A percentile compares a stretch with the other conserved stretches of the same genome.
Evolutionary conservation across 768 basidiomycete species (phyloP).

Genomic region (Scleroderma citrinum): DNA sequence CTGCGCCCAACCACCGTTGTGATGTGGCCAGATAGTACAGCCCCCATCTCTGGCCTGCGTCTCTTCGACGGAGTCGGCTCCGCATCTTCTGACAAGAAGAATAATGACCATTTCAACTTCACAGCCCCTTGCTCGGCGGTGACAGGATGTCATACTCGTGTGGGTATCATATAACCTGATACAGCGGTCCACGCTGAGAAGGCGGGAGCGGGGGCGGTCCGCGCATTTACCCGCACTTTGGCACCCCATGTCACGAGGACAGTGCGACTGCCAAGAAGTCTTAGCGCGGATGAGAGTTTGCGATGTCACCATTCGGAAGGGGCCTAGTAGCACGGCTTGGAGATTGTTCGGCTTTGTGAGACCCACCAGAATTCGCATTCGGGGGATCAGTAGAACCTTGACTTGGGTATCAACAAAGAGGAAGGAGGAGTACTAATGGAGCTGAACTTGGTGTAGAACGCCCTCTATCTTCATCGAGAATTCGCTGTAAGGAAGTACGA

Average conservation of each 20-base stretch:
- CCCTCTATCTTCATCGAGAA: slow-evolving; percentile 35
- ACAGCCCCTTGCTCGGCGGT: too few species aligned
- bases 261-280: neutral
- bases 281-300: neutral
- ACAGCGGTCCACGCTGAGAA: too few species aligned
- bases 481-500: slow-evolving; percentile 37
- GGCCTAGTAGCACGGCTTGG: neutral
- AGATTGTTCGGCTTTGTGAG: neutral
- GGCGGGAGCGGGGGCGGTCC: too few species aligned
- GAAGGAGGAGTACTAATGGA: slow-evolving; percentile 3
- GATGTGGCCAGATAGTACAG: too few species aligned
- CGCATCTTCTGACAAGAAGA: too few species aligned
- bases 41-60: too few species aligned
- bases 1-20: too few species aligned
- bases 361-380: neutral
- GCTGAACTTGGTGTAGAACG: neutral
- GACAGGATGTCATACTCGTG: too few species aligned
- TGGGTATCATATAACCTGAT: too few species aligned
- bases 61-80: too few species aligned
- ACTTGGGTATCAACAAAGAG: neutral
- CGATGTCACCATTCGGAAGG: neutral
- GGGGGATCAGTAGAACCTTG: neutral
- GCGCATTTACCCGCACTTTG: neutral
- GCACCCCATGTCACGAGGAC: neutral
- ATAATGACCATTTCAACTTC: too few species aligned